A percentile compares a stretch with the other conserved stretches of the same genome.
These are phyloP conservation scores for Lentinula novae-zelandiae DNA, from an alignment of 1,284 basidiomycete species.

Conservation along the genomic window DNA sequence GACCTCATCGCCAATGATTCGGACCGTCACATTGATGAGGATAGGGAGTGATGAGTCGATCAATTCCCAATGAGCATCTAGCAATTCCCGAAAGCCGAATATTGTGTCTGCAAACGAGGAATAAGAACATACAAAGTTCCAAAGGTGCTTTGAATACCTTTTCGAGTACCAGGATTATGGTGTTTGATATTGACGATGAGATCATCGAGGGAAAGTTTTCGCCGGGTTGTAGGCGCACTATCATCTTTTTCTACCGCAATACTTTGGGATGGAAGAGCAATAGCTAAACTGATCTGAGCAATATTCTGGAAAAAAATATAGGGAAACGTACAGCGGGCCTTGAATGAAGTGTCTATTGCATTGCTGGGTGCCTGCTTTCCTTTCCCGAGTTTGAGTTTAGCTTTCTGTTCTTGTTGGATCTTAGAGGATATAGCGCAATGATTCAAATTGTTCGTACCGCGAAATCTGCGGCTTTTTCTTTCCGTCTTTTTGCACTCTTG, in stretches of 20 bases:
- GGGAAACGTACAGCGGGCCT: slow-evolving; percentile 69
- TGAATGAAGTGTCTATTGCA: slow-evolving; percentile 94
- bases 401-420: slow-evolving; percentile 60
- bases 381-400: slow-evolving; percentile 94
- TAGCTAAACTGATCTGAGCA: slow-evolving; percentile 49
- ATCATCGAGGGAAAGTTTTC: slow-evolving; percentile 77
- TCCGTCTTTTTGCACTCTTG: slow-evolving; percentile 82
- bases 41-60: slow-evolving; percentile 56
- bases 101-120: slow-evolving; percentile 61
- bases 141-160: slow-evolving; percentile 41
- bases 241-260: slow-evolving; percentile 55
- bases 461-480: slow-evolving; percentile 88
- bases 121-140: neutral
- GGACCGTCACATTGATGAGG: slow-evolving; percentile 66
- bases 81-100: slow-evolving; percentile 77
- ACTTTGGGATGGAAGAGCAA: slow-evolving; percentile 85
- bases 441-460: slow-evolving; percentile 43
- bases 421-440: slow-evolving; percentile 9
- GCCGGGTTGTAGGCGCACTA: slow-evolving; percentile 65
- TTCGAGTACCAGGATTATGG: slow-evolving; percentile 73
- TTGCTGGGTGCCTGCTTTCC: slow-evolving; percentile 83
- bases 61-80: slow-evolving; percentile 62
- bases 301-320: neutral
- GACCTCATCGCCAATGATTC: slow-evolving; percentile 82
- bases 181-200: slow-evolving; percentile 81